Base-by-base conservation (phyloP, 2,329 filamentous ascomycete species). In the Pyrenophora teres region DNA sequence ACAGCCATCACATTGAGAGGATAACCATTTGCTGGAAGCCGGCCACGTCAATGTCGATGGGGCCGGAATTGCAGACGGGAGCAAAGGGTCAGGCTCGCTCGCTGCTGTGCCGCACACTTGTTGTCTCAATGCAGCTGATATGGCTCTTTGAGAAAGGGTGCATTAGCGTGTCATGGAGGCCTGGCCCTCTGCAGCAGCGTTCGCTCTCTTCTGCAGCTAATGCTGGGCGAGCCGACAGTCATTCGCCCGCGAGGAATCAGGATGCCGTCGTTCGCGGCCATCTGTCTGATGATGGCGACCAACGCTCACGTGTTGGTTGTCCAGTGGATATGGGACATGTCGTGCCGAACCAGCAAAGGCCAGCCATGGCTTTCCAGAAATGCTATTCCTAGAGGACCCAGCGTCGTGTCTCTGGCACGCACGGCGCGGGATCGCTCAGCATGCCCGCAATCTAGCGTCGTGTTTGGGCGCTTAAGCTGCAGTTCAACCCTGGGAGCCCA, bases 21-120 rank as follows among this genome's bases (percentile, higher is more conserved):
- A 30, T 8, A 39, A 57, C 45, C 18, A 61, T 63, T 65, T 60
- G 67, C 56, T 59, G 56, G 54, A 52, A 57, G 59, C 18, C 53
- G 58, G 65, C 67, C 67, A 70, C 65, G 65, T 69, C 61, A 57
- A 57, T 50, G 43, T 23, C 27, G 38, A 52, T 42, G 50, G 52
- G 46, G 46, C 46, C 41, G 38, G 42, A 36, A 48, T 46, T 44
- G 54, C 40, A 56, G 49, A 53, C 36, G 21, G 21, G 49, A 53
- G 57, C 41, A 53, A 31, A 53, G 42, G 40, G 57, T 61, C 54
- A 60, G 57, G 54, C 58, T 23, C 25, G 54, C 58, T 23, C 25
- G 52, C 33, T 35, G 38, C 59, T 50, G 55, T 54, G 50, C 50
- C 50, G 50, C 50, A 53, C 41, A 35, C 50, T 30, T 65, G 61